A percentile compares a stretch with the other conserved stretches of the same genome.
Conservation (phyloP, 2,329 filamentous ascomycete genomes). For the Blastomyces emzantsi region DNA sequence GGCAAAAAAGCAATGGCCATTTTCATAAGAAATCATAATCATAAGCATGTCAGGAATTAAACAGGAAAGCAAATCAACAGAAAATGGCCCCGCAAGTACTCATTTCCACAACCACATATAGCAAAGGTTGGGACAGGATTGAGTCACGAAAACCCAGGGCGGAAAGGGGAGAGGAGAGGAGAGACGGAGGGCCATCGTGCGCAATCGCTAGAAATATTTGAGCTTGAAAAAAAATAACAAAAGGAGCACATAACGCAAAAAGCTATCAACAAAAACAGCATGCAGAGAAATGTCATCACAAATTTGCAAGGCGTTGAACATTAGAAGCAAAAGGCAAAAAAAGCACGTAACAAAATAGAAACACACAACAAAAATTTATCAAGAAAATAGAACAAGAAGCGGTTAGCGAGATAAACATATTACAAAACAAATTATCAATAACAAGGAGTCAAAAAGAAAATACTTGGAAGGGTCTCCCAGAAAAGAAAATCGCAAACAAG, state of each 20-base stretch:
- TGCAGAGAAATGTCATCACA: neutral
- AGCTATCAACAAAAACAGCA: constrained; percentile 1
- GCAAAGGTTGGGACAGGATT: neutral
- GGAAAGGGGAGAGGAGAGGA: neutral
- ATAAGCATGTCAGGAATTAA: neutral
- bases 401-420: constrained; percentile 3
- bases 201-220: constrained; percentile 1
- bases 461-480: neutral
- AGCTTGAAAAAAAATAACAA: neutral
- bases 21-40: neutral
- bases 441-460: neutral
- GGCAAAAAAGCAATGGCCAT: neutral
- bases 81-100: neutral
- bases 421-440: constrained; percentile 3
- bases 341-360: neutral
- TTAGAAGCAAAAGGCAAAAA: neutral
- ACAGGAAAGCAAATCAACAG: neutral
- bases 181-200: neutral
- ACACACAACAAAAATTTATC: neutral
- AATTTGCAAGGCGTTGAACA: constrained; percentile 1
- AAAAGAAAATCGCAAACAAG: neutral
- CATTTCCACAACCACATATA: neutral
- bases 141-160: neutral
- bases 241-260: neutral
- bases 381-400: neutral